Base-by-base conservation (phyloP, 2,329 filamentous ascomycete species). In the Paecilomyces dactylethromorphus region DNA sequence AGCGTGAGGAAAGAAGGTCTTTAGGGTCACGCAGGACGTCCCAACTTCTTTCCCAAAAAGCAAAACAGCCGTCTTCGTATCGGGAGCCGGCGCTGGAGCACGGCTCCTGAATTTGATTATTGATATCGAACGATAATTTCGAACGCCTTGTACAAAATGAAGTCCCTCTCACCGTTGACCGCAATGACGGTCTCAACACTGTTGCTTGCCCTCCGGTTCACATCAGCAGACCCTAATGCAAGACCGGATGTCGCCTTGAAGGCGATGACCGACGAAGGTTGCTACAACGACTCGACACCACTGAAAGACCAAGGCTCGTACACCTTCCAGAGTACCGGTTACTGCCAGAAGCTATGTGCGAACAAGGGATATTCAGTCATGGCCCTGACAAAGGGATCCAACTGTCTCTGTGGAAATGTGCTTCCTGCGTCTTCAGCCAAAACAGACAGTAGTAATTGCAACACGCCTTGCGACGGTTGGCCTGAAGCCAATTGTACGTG, bases 331-430 rank as follows among this genome's bases (percentile, higher is more conserved):
- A 82, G 79, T 62, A 71, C 74, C 31, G 83, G 84, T 56, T 80
- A 80, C 63, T 87, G 85, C 64, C 79, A 83, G 63, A 65, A 73
- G 21, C 71, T 76, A 62, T 87, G 85, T 68, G 66, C 77, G 24
- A 66, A 74, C 2, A 68, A 74, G 0, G 67, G 78, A 7, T 79
- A 82, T 35, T 77, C 80, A 1, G 88, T 91, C 7, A 84, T 87
- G 66, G 90, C 81, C 32, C 76, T 90, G 52, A 83, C 81, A 7
- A 80, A 81, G 18, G 83, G 83, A 15, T 78, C 80, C 18, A 74
- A 84, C 63, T 96, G 92, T 76, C 90, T 80, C 68, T 96, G 92
- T 68, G 92, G 91, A 60, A 76, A 85, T 62, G 74, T 80, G 59
- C 81, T 92, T 54, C 92, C 92, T 0, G 79, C 86, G 15, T 67